These are phyloP conservation scores for Chalciporus sphaerocephalus DNA, from an alignment of 768 basidiomycete species.

Conservation along the genomic window DNA sequence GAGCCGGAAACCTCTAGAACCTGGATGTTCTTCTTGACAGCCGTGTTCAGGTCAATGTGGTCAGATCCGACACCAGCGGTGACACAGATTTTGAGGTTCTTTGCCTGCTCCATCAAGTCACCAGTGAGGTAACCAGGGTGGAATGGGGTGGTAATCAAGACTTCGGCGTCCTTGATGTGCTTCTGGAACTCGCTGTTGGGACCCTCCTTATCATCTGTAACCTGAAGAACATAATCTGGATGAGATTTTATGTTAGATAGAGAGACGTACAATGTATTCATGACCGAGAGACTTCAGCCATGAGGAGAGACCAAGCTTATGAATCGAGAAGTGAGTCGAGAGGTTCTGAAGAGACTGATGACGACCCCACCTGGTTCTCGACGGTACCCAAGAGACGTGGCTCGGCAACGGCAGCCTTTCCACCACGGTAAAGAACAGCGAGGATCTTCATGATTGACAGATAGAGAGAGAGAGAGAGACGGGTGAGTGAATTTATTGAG, in stretches of 20 bases:
- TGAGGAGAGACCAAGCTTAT: constrained; percentile 62
- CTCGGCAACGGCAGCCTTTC: constrained; percentile 60
- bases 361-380: constrained; percentile 61
- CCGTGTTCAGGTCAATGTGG: constrained; percentile 83
- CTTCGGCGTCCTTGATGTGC: constrained; percentile 72
- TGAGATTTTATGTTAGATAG: too few species aligned
- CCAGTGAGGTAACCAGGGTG: constrained; percentile 78
- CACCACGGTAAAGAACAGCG: constrained; percentile 68
- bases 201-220: constrained; percentile 78
- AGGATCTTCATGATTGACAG: constrained; percentile 38
- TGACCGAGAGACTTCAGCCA: constrained; percentile 75
- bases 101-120: constrained; percentile 67
- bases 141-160: constrained; percentile 79
- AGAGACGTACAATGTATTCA: constrained; percentile 57
- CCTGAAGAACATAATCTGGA: constrained; percentile 35
- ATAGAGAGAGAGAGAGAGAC: neutral
- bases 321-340: neutral
- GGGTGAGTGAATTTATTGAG: neutral
- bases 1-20: constrained; percentile 84
- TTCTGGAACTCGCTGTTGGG: constrained; percentile 75
- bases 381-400: constrained; percentile 73
- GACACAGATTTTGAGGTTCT: constrained; percentile 83
- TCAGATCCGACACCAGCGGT: constrained; percentile 90
- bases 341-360: neutral
- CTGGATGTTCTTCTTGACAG: constrained; percentile 73